Evolutionary conservation across 352 stramenopile genomes (phyloP), one percentile per base, ranked within the genome.

Genomic region (Thalassiosira allenii): DNA sequence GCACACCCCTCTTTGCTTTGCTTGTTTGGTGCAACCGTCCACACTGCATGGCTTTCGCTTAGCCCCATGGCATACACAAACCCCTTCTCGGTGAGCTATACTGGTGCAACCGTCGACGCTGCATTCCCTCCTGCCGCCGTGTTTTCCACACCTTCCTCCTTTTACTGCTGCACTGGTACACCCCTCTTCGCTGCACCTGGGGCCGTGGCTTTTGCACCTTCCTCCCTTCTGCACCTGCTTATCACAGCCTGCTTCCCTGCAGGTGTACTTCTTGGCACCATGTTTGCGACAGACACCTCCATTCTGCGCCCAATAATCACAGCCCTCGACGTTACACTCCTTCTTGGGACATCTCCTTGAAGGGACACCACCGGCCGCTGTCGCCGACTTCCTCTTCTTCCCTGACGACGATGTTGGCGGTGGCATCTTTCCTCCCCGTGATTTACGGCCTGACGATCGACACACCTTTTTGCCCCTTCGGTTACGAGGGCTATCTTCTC

Each of bases 81-180:
- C 9, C 4, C 63, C 63, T 2, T n/a, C 30, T 23, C 34, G 66
- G 44, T 73, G 58, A 2, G 59, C 63, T 8, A 29, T n/a, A 32
- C 69, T 73, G 49, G 14, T 52, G 14, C 63, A 73, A 1, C 63
- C 63, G 17, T 30, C 23, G 3, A 8, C 11, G 29, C n/a, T 32
- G n/a, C 63, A 73, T 51, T 65, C 17, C 63, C 69, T 73, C 9
- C 34, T 68, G 0, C 44, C 63, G 14, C 63, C 63, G 14, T 73
- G 63, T 20, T 27, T 33, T 22, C 41, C 47, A 51, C 63, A 73
- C 63, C 23, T 22, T 34, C 51, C 51, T 6, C 63, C 63, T 29
- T 54, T 67, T 9, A 67, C 37, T 25, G 63, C 63, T 23, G 27
- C 44, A 17, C 40, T 69, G 49, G 44, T 52, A 17, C 63, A 73